phyloP scores from a whole-genome alignment of 495 filamentous ascomycete species.

The Bacidia gigantensis region DNA sequence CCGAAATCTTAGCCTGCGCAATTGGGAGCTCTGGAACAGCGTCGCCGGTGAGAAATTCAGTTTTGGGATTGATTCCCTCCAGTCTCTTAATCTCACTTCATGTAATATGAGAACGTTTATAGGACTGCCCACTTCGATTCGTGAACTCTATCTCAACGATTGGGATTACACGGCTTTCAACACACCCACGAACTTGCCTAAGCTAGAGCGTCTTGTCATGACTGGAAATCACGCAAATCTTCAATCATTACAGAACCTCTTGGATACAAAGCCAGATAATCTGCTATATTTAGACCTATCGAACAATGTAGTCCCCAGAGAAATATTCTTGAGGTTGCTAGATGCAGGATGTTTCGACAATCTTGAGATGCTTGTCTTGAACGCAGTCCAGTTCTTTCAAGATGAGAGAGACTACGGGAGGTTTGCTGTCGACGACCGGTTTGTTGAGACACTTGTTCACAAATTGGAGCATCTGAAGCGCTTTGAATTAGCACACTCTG shows the following conservation, averaged over 20 bases:
- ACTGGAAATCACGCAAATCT: background rate
- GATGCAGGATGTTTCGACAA: background rate
- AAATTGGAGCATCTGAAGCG: constrained; percentile 6
- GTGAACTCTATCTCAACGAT: background rate
- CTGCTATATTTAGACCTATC: constrained; percentile 1
- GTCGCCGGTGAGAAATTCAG: background rate
- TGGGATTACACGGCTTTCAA: background rate
- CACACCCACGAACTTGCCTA: background rate
- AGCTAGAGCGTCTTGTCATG: background rate
- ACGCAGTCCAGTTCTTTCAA: background rate
- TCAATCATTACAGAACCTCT: background rate
- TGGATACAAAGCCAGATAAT: constrained; percentile 1
- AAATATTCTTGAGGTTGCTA: background rate
- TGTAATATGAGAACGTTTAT: background rate
- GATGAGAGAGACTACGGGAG: background rate
- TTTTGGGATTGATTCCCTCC: background rate
- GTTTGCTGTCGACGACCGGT: constrained; percentile 6
- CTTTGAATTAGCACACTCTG: constrained; percentile 14
- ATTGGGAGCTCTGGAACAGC: background rate
- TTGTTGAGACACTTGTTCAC: background rate
- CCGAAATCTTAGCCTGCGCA: background rate
- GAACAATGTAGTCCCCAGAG: background rate
- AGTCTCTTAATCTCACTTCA: background rate
- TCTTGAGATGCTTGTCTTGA: constrained; percentile 12
- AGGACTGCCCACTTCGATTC: background rate